Conservation (phyloP, 1,284 basidiomycete genomes). For the Mycena sp. region DNA sequence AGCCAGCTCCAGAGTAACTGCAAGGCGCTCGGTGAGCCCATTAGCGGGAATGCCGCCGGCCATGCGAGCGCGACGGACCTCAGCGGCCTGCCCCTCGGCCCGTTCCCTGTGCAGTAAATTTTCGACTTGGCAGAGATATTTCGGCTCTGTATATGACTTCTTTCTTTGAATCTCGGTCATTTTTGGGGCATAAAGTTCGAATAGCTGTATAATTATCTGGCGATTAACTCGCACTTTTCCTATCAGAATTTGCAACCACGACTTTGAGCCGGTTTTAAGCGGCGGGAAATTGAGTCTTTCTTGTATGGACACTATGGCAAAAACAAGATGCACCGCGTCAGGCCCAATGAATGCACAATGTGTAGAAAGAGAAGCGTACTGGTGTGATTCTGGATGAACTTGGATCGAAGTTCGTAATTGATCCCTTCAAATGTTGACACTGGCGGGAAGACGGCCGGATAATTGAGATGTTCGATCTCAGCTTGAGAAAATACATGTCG, state of each 20-base stretch:
- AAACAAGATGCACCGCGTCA: neutral
- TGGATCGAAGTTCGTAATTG: too few species aligned
- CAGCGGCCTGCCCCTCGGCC: conserved; percentile 67
- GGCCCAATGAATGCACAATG: neutral
- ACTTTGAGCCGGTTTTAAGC: neutral
- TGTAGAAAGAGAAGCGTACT: neutral
- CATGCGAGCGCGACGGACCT: conserved; percentile 70
- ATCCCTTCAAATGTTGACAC: too few species aligned
- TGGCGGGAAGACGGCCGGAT: neutral
- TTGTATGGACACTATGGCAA: neutral
- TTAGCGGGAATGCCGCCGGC: conserved; percentile 85
- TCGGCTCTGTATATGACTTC: neutral
- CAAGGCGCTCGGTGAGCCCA: conserved; percentile 63
- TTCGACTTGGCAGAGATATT: neutral
- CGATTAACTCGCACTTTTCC: neutral
- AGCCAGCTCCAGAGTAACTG: conserved; percentile 77
- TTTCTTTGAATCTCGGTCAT: neutral
- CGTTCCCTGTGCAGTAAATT: conserved; percentile 51
- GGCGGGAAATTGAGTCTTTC: neutral
- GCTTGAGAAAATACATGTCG: neutral
- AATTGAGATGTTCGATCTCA: neutral
- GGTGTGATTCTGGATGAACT: neutral
- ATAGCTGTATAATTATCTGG: too few species aligned
- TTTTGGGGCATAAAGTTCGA: too few species aligned
- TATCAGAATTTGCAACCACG: neutral